Conservation (phyloP, 2,329 filamentous ascomycete species). For the Fusarium lyarnte region DNA sequence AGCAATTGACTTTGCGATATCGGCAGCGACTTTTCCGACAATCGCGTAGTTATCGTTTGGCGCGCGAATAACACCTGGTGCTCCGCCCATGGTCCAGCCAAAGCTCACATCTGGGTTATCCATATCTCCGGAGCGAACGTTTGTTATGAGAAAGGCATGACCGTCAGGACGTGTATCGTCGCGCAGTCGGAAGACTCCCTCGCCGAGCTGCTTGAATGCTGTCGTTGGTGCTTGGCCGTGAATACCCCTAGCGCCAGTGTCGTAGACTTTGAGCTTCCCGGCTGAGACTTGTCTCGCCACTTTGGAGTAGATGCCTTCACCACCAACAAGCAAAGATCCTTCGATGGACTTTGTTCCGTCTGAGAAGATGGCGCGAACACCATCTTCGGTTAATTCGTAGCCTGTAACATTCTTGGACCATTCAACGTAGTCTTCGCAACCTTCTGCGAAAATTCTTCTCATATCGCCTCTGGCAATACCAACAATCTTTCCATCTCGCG, state of each 20-base stretch:
- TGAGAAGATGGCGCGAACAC: conserved; percentile 66
- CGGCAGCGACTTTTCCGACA: conserved; percentile 64
- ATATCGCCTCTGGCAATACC: conserved; percentile 72
- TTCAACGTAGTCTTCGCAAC: conserved; percentile 63
- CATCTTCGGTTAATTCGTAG: conserved; percentile 64
- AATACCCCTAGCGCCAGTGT: conserved; percentile 70
- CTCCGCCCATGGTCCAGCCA: conserved; percentile 71
- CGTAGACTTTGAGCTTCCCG: conserved; percentile 68
- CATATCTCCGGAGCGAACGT: conserved; percentile 68
- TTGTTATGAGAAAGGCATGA: conserved; percentile 67
- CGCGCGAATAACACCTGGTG: conserved; percentile 65
- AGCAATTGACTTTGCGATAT: conserved; percentile 65
- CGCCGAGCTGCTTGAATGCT: conserved; percentile 69
- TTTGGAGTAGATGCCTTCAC: conserved; percentile 70
- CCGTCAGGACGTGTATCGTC: conserved; percentile 60
- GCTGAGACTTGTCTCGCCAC: conserved; percentile 68
- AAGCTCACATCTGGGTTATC: conserved; percentile 65
- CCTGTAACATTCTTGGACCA: conserved; percentile 66
- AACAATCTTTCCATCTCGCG: conserved; percentile 66
- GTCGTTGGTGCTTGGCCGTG: conserved; percentile 71
- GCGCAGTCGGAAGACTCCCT: conserved; percentile 67
- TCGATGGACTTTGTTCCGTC: conserved; percentile 68
- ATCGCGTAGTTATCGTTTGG: conserved; percentile 70
- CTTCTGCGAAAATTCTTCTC: conserved; percentile 66
- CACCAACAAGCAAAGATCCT: conserved; percentile 67